Percentiles rank a stretch among this genome's conserved stretches.
Conservation (phyloP, 2,329 filamentous ascomycete genomes). For the Elsinoe perseae region DNA sequence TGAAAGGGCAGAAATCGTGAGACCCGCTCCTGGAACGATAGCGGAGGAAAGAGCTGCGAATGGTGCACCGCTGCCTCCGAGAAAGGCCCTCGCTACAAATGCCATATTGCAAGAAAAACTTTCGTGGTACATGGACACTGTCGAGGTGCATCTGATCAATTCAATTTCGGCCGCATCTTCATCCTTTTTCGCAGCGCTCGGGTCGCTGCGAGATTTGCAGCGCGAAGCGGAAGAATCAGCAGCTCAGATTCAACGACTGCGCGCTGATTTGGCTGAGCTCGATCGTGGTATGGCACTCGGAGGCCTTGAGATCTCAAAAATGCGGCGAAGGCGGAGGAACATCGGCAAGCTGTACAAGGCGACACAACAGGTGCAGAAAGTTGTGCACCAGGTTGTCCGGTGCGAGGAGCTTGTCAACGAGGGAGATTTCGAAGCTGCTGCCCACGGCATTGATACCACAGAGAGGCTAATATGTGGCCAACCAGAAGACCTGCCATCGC, state of each 20-base stretch:
- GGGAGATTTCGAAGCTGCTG: conserved; percentile 73
- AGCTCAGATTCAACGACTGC: conserved; percentile 69
- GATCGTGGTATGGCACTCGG: conserved; percentile 81
- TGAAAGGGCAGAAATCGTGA: conserved; percentile 92
- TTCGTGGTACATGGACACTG: conserved; percentile 99
- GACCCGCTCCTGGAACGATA: conserved; percentile 48
- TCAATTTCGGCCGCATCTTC: conserved; percentile 94
- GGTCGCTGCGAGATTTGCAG: conserved; percentile 83
- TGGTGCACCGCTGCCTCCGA: conserved; percentile 48
- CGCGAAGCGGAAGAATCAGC: conserved; percentile 89
- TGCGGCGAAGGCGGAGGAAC: conserved; percentile 76
- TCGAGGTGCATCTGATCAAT: conserved; percentile 92
- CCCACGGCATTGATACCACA: conserved; percentile 67
- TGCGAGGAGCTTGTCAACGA: conserved; percentile 77
- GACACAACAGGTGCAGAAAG: conserved; percentile 70
- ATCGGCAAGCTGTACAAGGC: conserved; percentile 73
- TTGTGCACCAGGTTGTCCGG: conserved; percentile 64
- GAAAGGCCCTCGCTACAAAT: conserved; percentile 89
- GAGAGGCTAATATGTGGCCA: conserved; percentile 76
- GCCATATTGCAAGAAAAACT: conserved; percentile 96
- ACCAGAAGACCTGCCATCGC: conserved; percentile 20
- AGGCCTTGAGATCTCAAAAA: conserved; percentile 76
- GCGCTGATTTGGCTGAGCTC: conserved; percentile 69
- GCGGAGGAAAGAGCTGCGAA: conserved; percentile 45
- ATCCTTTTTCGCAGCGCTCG: conserved; percentile 90